Evolutionary conservation across 1,284 basidiomycete genomes (phyloP).

Genomic region (Porodaedalea pini): DNA sequence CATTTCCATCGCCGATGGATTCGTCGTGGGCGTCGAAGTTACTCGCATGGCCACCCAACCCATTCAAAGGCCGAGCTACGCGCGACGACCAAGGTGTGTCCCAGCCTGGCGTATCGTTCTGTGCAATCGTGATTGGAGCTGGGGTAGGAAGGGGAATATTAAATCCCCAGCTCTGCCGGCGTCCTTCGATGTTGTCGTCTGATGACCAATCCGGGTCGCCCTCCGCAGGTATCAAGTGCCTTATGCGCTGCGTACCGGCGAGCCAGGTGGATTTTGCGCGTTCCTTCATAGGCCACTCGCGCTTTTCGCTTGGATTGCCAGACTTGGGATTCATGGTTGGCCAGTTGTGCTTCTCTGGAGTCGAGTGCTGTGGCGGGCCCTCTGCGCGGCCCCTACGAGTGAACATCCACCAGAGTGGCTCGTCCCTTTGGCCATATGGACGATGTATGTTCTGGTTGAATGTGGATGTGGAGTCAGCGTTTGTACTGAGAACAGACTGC

Average conservation of each 20-base stretch:
- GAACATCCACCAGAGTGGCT: conserved; percentile 70
- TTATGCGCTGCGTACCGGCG: conserved; percentile 3
- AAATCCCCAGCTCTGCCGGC: conserved; percentile 31
- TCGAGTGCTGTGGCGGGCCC: conserved; percentile 29
- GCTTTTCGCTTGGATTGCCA: neutral
- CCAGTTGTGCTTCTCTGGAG: conserved; percentile 20
- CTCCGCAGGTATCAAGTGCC: conserved; percentile 20
- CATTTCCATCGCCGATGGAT: conserved; percentile 35
- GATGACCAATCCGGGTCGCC: conserved; percentile 20
- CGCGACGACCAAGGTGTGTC: conserved; percentile 63
- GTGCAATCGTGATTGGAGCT: conserved; percentile 47
- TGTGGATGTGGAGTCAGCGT: conserved; percentile 46
- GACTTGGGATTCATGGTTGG: conserved; percentile 8
- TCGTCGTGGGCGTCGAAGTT: conserved; percentile 22
- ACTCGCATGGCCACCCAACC: conserved; percentile 3
- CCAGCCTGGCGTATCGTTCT: conserved; percentile 60
- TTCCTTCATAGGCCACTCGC: conserved; percentile 12
- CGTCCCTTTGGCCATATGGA: conserved; percentile 23
- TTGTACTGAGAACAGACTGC: conserved; percentile 39
- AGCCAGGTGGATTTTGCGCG: conserved; percentile 16
- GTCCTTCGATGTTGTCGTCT: conserved; percentile 24
- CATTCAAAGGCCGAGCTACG: conserved; percentile 25
- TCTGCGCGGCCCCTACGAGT: conserved; percentile 38
- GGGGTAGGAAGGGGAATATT: conserved; percentile 40
- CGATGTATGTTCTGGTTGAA: conserved; percentile 32